Percentiles rank a stretch among this genome's conserved stretches.
Conservation (phyloP, 2,329 filamentous ascomycete genomes). For the Phyllosticta ampelicida region DNA sequence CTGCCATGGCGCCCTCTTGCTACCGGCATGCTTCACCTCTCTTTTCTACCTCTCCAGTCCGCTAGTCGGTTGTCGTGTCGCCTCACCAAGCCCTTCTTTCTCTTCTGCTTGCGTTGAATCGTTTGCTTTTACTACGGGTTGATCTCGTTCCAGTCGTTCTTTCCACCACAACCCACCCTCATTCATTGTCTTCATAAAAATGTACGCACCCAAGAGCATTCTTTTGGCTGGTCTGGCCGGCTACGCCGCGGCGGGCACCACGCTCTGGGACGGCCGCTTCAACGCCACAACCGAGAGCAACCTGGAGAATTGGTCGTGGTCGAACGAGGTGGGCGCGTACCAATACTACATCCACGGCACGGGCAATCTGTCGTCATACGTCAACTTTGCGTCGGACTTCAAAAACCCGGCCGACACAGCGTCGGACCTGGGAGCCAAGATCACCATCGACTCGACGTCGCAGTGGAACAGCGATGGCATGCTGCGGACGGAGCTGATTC, state of each 20-base stretch:
- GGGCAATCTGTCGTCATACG: slow-evolving; percentile 45
- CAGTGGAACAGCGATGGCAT: slow-evolving; percentile 65
- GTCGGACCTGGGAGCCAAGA: slow-evolving; percentile 56
- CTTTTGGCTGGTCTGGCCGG: slow-evolving; percentile 2
- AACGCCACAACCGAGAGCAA: slow-evolving; percentile 44
- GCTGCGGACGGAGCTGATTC: slow-evolving; percentile 64
- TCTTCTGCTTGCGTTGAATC: not conserved
- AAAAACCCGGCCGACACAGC: slow-evolving; percentile 55
- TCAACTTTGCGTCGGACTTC: slow-evolving; percentile 49
- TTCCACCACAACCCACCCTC: not conserved
- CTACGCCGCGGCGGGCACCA: slow-evolving; percentile 3
- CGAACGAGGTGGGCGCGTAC: slow-evolving; percentile 58
- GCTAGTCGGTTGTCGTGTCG: not conserved
- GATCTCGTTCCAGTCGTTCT: slow-evolving; percentile 8
- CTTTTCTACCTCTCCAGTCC: not conserved
- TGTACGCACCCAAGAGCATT: not conserved
- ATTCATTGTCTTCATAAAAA: not conserved
- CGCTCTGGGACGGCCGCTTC: slow-evolving; percentile 55
- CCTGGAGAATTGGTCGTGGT: slow-evolving; percentile 52
- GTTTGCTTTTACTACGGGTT: slow-evolving; percentile 3
- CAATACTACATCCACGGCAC: slow-evolving; percentile 68
- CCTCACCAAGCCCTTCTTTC: not conserved
- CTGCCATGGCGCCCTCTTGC: not conserved
- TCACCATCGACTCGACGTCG: slow-evolving; percentile 53
- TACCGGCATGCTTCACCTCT: not conserved